These are phyloP conservation scores for Pseudohalonectria lignicola DNA, from an alignment of 2,329 filamentous ascomycete species.

Conservation along the genomic window DNA sequence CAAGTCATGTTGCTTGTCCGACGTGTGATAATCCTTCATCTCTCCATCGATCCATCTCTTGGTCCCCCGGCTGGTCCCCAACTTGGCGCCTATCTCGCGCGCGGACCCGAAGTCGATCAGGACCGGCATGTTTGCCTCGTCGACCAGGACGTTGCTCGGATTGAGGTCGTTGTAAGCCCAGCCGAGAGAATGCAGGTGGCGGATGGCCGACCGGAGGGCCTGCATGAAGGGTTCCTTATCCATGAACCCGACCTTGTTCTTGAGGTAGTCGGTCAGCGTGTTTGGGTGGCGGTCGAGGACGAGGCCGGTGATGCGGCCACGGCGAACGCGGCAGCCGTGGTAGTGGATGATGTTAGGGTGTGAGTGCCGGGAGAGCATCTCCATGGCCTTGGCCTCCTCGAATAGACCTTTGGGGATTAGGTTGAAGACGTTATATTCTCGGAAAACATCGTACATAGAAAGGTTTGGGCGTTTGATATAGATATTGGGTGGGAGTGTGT, in stretches of 20 bases:
- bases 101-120: conserved; percentile 7
- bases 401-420: background rate
- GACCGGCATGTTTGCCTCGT: background rate
- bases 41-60: conserved; percentile 2
- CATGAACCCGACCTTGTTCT: background rate
- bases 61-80: conserved; percentile 1
- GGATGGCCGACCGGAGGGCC: conserved; percentile 4
- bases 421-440: too few relatives aligned
- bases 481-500: too few relatives aligned
- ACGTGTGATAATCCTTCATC: conserved; percentile 1
- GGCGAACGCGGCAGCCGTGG: conserved; percentile 14
- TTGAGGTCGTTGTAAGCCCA: conserved; percentile 9
- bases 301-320: conserved; percentile 13
- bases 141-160: conserved; percentile 6
- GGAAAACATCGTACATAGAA: too few relatives aligned
- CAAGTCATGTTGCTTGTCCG: conserved; percentile 1
- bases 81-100: background rate
- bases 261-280: conserved; percentile 8
- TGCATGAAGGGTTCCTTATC: conserved; percentile 4
- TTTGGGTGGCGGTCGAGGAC: conserved; percentile 10
- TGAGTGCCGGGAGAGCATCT: background rate
- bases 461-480: too few relatives aligned
- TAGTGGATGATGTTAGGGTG: background rate
- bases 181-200: conserved; percentile 6
- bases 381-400: background rate